Base-by-base conservation (phyloP, 2,329 filamentous ascomycete genomes). In the Endocalyx cinctus region DNA sequence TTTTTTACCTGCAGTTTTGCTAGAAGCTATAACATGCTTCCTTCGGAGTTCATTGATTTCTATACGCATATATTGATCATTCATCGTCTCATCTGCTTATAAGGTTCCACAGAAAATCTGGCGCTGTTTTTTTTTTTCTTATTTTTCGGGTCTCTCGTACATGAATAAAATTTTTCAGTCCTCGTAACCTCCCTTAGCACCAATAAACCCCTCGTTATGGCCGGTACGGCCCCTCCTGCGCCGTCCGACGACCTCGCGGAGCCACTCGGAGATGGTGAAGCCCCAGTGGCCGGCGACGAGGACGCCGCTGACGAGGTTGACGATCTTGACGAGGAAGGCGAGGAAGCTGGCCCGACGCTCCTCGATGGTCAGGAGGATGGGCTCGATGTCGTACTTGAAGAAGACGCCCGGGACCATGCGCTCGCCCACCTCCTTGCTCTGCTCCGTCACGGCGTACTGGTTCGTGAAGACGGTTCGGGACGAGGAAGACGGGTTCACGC, bases 371-470 rank as follows among this genome's bases (percentile, higher is more conserved):
- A 98, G 70, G 58, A 92, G 67, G 50, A 98, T 89, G 2, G 92
- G 92, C 69, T 98, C 92, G 50, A 98, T 96, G 58, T 97, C 90
- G 65, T 94, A 98, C 67, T 97, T 98, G 74, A 98, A 86, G 59
- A 97, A 98, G 42, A 98, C 79, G 19, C 92, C 92, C 0, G 92
- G 92, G 1, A 96, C 77, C 38, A 69, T 66, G 48, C 70, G 79
- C 51, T 94, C 84, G 34, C 71, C 67, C 26, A 94, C 74, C 22
- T 70, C 65, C 51, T 81, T 77, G 48, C 76, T 83, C 67, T 97
- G 89, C 55, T 89, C 87, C 1, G 89, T 97, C 1, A 95, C 92
- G 39, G 90, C 92, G 67, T 98, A 98, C 63, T 98, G 92, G 69
- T 98, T 98, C 12, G 92, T 97, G 62, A 83, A 78, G 55, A 98